Conservation (phyloP, 2,329 filamentous ascomycete species). For the Sclerotinia sclerotiorum region DNA sequence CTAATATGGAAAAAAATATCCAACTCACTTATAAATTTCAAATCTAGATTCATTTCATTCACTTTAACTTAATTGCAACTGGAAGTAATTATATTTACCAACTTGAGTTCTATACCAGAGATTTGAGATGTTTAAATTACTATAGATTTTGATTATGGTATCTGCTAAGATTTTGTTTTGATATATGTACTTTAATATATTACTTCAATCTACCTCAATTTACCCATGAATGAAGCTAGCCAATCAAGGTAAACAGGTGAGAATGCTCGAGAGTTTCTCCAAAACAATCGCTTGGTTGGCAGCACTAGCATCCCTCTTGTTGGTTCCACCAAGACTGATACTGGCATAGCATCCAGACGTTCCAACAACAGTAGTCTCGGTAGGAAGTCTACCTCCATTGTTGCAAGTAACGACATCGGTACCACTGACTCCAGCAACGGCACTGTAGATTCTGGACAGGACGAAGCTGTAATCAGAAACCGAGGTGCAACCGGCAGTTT, state of each 20-base stretch:
- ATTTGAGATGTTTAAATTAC: no score
- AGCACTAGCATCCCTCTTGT: conserved; percentile 15
- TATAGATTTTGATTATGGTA: not conserved
- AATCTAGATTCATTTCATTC: no score
- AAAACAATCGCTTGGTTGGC: conserved; percentile 7
- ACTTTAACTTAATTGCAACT: no score
- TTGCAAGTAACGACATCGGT: conserved; percentile 5
- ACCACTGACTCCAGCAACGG: not conserved
- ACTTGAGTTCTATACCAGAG: no score
- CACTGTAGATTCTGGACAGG: conserved; percentile 6
- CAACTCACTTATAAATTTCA: no score
- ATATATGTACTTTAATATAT: not conserved
- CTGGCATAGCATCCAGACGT: conserved; percentile 16
- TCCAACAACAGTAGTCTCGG: conserved; percentile 1
- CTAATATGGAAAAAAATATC: no score
- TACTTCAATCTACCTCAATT: not conserved
- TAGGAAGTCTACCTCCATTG: conserved; percentile 17
- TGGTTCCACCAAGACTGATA: conserved; percentile 19
- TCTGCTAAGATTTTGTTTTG: not conserved
- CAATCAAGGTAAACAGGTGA: conserved; percentile 10
- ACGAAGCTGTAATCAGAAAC: conserved; percentile 12
- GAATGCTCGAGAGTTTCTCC: conserved; percentile 7
- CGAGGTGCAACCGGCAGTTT: not conserved
- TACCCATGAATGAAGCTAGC: not conserved
- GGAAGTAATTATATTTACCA: no score